Percentiles rank a stretch among this genome's conserved stretches.
These are phyloP conservation scores for Nannochloropsis granulata DNA, from an alignment of 108 stramenopile genomes.

Conservation along the genomic window DNA sequence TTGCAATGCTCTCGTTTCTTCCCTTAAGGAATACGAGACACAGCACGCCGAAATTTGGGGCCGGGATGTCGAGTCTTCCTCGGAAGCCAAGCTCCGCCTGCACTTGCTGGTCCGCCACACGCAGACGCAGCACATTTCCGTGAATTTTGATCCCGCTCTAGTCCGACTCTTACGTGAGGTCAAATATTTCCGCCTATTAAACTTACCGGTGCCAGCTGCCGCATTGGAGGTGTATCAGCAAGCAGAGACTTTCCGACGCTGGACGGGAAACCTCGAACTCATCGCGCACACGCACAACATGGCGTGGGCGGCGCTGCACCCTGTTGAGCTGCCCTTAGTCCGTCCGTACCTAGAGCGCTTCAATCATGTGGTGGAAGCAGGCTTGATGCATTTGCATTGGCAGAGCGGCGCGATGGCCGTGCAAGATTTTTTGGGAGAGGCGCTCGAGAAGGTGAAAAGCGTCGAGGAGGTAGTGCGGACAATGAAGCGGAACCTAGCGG, in stretches of 20 bases:
- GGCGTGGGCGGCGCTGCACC: slow-evolving; percentile 52
- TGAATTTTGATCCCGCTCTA: slow-evolving; percentile 76
- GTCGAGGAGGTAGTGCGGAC: slow-evolving; percentile 52
- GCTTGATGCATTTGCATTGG: slow-evolving; percentile 58
- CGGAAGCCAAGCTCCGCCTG: slow-evolving; percentile 57
- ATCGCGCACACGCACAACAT: slow-evolving; percentile 69
- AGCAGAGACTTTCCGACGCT: slow-evolving; percentile 57
- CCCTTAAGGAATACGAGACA: slow-evolving; percentile 54
- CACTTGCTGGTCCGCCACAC: slow-evolving; percentile 49
- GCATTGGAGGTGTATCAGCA: slow-evolving; percentile 60
- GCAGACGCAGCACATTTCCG: slow-evolving; percentile 44
- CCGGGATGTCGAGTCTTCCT: slow-evolving; percentile 52
- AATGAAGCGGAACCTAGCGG: slow-evolving; percentile 58
- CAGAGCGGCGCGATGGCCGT: slow-evolving; percentile 37
- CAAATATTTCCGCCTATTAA: slow-evolving; percentile 66
- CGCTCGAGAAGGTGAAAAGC: slow-evolving; percentile 47
- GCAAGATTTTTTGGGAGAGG: slow-evolving; percentile 51
- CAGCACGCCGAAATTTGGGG: slow-evolving; percentile 64
- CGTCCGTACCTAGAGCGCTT: slow-evolving; percentile 57
- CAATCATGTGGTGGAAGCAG: slow-evolving; percentile 46
- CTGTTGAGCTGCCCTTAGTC: slow-evolving; percentile 67
- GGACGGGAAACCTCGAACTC: slow-evolving; percentile 69
- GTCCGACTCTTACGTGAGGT: slow-evolving; percentile 67
- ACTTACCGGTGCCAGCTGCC: slow-evolving; percentile 53
- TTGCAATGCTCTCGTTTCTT: slow-evolving; percentile 48